Evolutionary conservation across 1,284 basidiomycete species (phyloP).

Genomic region (Mycena sp.): DNA sequence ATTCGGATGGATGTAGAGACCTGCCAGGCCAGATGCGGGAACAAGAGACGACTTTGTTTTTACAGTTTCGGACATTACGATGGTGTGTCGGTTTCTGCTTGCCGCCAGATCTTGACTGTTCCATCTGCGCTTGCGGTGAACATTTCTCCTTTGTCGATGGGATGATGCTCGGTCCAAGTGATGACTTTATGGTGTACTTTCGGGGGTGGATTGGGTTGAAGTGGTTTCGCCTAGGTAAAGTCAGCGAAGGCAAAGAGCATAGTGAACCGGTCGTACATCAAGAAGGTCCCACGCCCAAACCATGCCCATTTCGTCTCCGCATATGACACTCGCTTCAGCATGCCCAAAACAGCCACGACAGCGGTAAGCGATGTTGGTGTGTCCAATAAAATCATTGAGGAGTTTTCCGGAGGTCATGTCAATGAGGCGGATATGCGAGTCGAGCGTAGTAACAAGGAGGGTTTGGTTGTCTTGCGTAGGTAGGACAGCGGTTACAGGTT

Average conservation of each 20-base stretch:
- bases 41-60: no score
- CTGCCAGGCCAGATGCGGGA: no score
- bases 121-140: slow-evolving; percentile 91
- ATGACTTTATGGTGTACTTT: slow-evolving; percentile 86
- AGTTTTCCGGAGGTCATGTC: slow-evolving; percentile 86
- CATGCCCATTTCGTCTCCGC: slow-evolving; percentile 89
- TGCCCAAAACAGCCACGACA: slow-evolving; percentile 87
- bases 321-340: slow-evolving; percentile 83
- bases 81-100: slow-evolving; percentile 9
- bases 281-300: slow-evolving; percentile 95
- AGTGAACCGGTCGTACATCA: slow-evolving; percentile 64
- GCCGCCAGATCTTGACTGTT: slow-evolving; percentile 83
- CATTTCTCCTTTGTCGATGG: slow-evolving; percentile 83
- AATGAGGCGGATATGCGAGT: slow-evolving; percentile 87
- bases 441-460: slow-evolving; percentile 84
- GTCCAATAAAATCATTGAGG: slow-evolving; percentile 88
- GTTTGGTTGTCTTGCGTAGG: slow-evolving; percentile 81
- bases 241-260: slow-evolving; percentile 1
- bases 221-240: slow-evolving; percentile 63
- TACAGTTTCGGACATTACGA: background rate
- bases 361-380: slow-evolving; percentile 79
- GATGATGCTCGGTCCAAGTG: slow-evolving; percentile 92
- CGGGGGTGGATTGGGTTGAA: slow-evolving; percentile 73
- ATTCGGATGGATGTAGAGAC: no score
- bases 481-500: slow-evolving; percentile 85